These are phyloP conservation scores for Amanita muscaria DNA, from an alignment of 768 basidiomycete species.

Conservation along the genomic window DNA sequence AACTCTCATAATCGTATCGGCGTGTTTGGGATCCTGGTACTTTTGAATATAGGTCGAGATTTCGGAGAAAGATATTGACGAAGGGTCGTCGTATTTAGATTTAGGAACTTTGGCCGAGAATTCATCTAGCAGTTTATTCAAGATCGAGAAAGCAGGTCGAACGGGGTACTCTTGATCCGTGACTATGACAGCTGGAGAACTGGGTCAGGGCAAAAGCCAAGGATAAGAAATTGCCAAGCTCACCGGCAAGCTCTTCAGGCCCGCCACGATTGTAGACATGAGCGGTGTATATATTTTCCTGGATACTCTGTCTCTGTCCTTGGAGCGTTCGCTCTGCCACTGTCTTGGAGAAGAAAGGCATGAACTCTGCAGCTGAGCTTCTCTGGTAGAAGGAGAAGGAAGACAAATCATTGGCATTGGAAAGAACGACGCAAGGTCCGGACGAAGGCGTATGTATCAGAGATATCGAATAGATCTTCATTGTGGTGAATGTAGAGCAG, in stretches of 20 bases:
- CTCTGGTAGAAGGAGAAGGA: conserved; percentile 93
- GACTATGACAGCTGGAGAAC: conserved; percentile 69
- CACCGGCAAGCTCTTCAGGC: conserved; percentile 79
- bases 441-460: conserved; percentile 60
- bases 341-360: conserved; percentile 90
- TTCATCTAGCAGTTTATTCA: conserved; percentile 90
- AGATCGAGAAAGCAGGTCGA: conserved; percentile 89
- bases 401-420: conserved; percentile 69
- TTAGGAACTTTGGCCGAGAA: conserved; percentile 76
- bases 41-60: conserved; percentile 73
- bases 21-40: conserved; percentile 96
- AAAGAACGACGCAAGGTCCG: conserved; percentile 55
- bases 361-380: conserved; percentile 82
- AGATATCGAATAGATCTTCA: conserved; percentile 86
- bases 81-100: conserved; percentile 54
- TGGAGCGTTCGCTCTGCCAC: conserved; percentile 81
- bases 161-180: conserved; percentile 96
- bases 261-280: conserved; percentile 91
- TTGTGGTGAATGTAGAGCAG: conserved; percentile 20
- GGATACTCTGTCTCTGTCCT: conserved; percentile 87
- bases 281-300: conserved; percentile 88
- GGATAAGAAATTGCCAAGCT: conserved; percentile 13
- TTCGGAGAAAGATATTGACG: conserved; percentile 68
- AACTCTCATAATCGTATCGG: conserved; percentile 96
- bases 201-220: conserved; percentile 6